A percentile compares a stretch with the other conserved stretches of the same genome.
These are phyloP conservation scores for Anthracocystis setariae DNA, from an alignment of 1,284 basidiomycete genomes.

Conservation along the genomic window DNA sequence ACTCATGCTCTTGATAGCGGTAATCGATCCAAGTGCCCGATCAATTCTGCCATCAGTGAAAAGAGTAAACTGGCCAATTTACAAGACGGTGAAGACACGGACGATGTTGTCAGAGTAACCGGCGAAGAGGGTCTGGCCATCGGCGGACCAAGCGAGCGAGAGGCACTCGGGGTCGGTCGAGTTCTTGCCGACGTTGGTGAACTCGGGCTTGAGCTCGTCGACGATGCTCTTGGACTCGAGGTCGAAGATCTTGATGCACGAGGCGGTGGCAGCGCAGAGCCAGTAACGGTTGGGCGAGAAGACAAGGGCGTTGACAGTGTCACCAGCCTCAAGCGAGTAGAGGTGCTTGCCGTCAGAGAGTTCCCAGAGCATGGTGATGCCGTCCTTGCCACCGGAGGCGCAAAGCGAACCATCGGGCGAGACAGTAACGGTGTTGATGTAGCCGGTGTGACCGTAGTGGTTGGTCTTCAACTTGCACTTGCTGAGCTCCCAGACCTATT, in stretches of 20 bases:
- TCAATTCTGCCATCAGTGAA: neutral
- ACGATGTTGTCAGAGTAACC: constrained; percentile 72
- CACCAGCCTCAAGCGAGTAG: constrained; percentile 98
- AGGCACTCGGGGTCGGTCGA: constrained; percentile 92
- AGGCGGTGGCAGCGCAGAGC: constrained; percentile 97
- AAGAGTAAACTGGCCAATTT: constrained; percentile 14
- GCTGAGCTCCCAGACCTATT: constrained; percentile 99
- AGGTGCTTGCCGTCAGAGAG: constrained; percentile 99
- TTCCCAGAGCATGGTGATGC: constrained; percentile 99
- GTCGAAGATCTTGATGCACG: constrained; percentile 85
- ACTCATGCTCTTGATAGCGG: too few species aligned
- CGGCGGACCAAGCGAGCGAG: constrained; percentile 97
- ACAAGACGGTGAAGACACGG: constrained; percentile 69
- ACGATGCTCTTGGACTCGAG: constrained; percentile 84
- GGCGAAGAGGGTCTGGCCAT: constrained; percentile 91
- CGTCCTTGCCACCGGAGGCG: constrained; percentile 97
- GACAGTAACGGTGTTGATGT: constrained; percentile 98
- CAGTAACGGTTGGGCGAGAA: constrained; percentile 95
- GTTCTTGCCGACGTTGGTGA: constrained; percentile 74
- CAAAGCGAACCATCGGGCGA: constrained; percentile 99
- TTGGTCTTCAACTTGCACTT: constrained; percentile 99
- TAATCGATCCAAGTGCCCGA: neutral
- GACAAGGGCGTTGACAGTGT: constrained; percentile 98
- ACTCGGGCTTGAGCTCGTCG: constrained; percentile 85
- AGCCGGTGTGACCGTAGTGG: constrained; percentile 99